Percentiles rank a stretch among this genome's conserved stretches.
Conservation (phyloP, 2,329 filamentous ascomycete genomes). For the Cladosporium sp. region DNA sequence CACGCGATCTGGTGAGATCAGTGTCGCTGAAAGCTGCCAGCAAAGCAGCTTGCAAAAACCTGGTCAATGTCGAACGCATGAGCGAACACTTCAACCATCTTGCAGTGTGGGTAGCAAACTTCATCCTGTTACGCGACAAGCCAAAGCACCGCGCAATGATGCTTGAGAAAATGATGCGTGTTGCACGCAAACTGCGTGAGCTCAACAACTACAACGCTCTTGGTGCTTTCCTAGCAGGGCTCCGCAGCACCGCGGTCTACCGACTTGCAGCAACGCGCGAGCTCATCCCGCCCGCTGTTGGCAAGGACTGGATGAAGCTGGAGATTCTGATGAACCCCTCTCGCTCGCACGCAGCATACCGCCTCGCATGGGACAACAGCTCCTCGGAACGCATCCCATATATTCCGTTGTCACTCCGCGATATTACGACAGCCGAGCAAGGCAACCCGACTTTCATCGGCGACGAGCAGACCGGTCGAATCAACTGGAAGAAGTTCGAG, state of each 20-base stretch:
- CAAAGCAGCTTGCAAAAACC: conserved; percentile 61
- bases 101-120: conserved; percentile 57
- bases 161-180: conserved; percentile 92
- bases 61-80: conserved; percentile 91
- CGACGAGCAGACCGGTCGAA: conserved; percentile 52
- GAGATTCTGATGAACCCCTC: conserved; percentile 91
- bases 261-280: conserved; percentile 78
- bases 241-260: conserved; percentile 85
- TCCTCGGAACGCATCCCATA: conserved; percentile 89
- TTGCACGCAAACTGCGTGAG: conserved; percentile 80
- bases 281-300: conserved; percentile 68
- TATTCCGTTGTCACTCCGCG: conserved; percentile 83
- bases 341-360: conserved; percentile 91
- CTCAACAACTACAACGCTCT: conserved; percentile 97
- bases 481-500: conserved; percentile 99
- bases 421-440: conserved; percentile 88
- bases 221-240: conserved; percentile 88
- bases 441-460: conserved; percentile 89
- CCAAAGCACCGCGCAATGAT: conserved; percentile 90
- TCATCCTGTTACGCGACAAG: conserved; percentile 81
- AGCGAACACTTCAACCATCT: conserved; percentile 74
- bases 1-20: conserved; percentile 89
- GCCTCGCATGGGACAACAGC: conserved; percentile 96
- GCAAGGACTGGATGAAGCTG: conserved; percentile 84
- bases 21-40: conserved; percentile 68